A percentile compares a stretch with the other conserved stretches of the same genome.
Evolutionary conservation across 805 yeast genomes (phyloP).

Genomic region (Teunomyces funiuensis): DNA sequence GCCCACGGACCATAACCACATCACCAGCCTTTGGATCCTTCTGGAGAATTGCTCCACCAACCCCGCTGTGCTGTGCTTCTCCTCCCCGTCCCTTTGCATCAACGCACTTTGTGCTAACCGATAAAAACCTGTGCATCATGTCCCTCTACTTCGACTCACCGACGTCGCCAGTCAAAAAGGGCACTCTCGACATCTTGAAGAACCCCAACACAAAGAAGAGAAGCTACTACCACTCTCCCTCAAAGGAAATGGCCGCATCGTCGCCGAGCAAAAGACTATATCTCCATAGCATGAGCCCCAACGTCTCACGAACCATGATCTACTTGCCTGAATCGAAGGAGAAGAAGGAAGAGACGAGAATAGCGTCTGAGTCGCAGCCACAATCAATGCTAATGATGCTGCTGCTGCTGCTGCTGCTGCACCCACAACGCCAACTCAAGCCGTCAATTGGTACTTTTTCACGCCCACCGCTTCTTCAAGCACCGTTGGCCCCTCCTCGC

Average conservation of each 20-base stretch:
- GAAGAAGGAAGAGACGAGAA: conserved; percentile 1
- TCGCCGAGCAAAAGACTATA: conserved; percentile 28
- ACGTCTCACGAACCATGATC: conserved; percentile 28
- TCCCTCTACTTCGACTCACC: conserved; percentile 10
- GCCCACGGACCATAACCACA: conserved; percentile 1
- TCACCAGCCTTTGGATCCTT: neutral
- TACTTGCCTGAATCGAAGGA: conserved; percentile 13
- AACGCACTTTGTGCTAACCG: neutral
- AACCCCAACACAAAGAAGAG: conserved; percentile 9
- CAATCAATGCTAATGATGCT: neutral
- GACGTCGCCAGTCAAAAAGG: conserved; percentile 5
- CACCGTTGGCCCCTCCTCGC: conserved; percentile 23
- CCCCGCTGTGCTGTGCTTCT: neutral
- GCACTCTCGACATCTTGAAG: conserved; percentile 8
- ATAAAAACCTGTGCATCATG: neutral
- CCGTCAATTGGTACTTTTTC: neutral
- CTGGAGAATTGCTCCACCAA: neutral
- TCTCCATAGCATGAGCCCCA: conserved; percentile 38
- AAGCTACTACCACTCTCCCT: conserved; percentile 8
- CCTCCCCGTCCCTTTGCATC: neutral
- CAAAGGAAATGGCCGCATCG: conserved; percentile 5
- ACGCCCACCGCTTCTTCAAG: conserved; percentile 10
- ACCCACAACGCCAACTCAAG: neutral
- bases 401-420: neutral
- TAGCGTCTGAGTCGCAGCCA: neutral